Percentiles rank a stretch among this genome's conserved stretches.
These are phyloP conservation scores for Sugiyamaella mastotermitis DNA, from an alignment of 805 yeast genomes.

Conservation along the genomic window DNA sequence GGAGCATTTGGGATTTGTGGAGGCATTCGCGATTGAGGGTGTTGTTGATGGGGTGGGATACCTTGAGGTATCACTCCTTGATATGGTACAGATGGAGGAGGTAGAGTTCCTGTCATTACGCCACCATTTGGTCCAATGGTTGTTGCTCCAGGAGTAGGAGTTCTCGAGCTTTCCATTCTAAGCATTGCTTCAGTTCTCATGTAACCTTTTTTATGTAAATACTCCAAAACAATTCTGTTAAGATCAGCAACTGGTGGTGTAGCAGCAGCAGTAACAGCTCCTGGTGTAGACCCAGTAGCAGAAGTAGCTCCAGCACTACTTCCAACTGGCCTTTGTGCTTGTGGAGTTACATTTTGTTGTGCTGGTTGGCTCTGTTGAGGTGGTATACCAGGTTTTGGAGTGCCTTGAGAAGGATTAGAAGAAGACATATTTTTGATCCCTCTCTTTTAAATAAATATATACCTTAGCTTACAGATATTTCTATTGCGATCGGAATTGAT, in stretches of 20 bases:
- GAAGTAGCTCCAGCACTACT: constrained; percentile 2
- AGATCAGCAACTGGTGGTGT: constrained; percentile 69
- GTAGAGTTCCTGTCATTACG: constrained; percentile 12
- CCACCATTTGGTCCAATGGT: constrained; percentile 18
- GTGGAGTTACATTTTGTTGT: no score
- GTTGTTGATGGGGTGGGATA: constrained; percentile 1
- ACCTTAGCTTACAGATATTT: no score
- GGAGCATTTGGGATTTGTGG: neutral
- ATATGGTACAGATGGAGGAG: no score
- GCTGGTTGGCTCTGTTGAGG: no score
- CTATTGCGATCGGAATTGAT: no score
- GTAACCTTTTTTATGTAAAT: constrained; percentile 88
- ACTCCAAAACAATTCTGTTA: constrained; percentile 87
- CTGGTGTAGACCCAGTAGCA: constrained; percentile 7
- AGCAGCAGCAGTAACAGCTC: constrained; percentile 15
- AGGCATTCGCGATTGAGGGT: no score
- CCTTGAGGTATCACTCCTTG: constrained; percentile 15
- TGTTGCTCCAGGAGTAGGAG: constrained; percentile 24
- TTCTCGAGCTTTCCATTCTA: constrained; percentile 58
- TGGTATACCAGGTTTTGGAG: no score
- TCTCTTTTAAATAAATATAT: no score
- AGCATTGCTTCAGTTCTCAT: constrained; percentile 91
- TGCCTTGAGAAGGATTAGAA: no score
- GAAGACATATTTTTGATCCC: no score
- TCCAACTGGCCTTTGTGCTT: no score